A percentile compares a stretch with the other conserved stretches of the same genome.
Evolutionary conservation across 257 asterid genomes (phyloP).

Genomic region (Solanum lycopersicoides): DNA sequence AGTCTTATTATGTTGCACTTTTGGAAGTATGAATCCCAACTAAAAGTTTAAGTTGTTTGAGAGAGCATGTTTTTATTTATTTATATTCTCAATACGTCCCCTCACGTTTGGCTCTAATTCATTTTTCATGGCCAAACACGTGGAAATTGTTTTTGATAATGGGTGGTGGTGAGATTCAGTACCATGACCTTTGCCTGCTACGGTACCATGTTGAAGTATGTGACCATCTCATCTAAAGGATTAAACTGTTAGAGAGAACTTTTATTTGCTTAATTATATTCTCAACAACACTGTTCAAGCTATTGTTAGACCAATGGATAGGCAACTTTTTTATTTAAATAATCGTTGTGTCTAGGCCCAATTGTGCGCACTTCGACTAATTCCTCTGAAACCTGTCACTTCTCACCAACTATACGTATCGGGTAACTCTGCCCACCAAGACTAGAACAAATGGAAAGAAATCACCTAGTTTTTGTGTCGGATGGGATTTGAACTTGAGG

Average conservation of each 20-base stretch:
- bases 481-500: not conserved
- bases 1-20: not conserved
- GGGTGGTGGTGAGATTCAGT: not conserved
- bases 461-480: not conserved
- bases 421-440: not conserved
- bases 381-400: not conserved
- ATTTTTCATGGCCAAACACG: not conserved
- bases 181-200: not conserved
- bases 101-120: not conserved
- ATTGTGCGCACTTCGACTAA: not conserved
- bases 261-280: not conserved
- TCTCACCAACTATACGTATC: not conserved
- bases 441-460: not conserved
- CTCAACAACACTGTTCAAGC: not conserved
- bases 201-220: not conserved
- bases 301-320: not conserved
- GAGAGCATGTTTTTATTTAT: too few species aligned
- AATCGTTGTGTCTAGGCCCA: not conserved
- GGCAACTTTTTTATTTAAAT: not conserved
- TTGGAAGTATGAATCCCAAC: not conserved
- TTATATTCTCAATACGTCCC: not conserved
- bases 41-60: not conserved
- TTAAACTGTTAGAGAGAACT: not conserved
- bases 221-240: not conserved
- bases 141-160: not conserved